These are phyloP conservation scores for Lichina pygmaea DNA, from an alignment of 495 filamentous ascomycete species.

Conservation along the genomic window DNA sequence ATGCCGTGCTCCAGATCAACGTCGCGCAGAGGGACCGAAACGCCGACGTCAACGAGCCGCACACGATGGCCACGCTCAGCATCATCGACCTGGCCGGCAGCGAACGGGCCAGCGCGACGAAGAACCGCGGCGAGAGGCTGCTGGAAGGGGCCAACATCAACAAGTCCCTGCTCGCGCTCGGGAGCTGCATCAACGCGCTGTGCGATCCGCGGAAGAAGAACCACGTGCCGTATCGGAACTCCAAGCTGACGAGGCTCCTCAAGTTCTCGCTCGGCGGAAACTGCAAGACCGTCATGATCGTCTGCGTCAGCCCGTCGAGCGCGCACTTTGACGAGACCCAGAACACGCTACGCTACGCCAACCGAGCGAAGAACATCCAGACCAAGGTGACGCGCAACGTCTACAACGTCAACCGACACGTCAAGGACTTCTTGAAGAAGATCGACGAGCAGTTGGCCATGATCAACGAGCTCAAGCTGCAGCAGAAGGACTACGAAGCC, in stretches of 20 bases:
- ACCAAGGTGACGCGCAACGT: slow-evolving; percentile 97
- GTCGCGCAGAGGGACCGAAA: slow-evolving; percentile 83
- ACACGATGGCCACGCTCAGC: slow-evolving; percentile 91
- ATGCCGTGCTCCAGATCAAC: slow-evolving; percentile 97
- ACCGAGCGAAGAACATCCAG: slow-evolving; percentile 97
- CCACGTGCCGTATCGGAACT: slow-evolving; percentile 93
- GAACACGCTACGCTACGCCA: slow-evolving; percentile 92
- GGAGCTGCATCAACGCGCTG: slow-evolving; percentile 95
- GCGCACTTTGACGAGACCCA: slow-evolving; percentile 97
- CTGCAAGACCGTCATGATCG: slow-evolving; percentile 99
- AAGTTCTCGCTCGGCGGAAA: slow-evolving; percentile 97
- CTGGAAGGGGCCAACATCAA: slow-evolving; percentile 98
- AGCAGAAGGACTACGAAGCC: slow-evolving; percentile 75
- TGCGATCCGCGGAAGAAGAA: slow-evolving; percentile 83
- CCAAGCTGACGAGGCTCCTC: slow-evolving; percentile 80
- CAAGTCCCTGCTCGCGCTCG: slow-evolving; percentile 81
- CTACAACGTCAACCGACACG: slow-evolving; percentile 96
- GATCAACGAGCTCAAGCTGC: slow-evolving; percentile 79
- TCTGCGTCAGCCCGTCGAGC: slow-evolving; percentile 91
- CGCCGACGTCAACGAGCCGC: slow-evolving; percentile 75
- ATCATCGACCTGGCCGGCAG: slow-evolving; percentile 96
- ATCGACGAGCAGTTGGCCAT: slow-evolving; percentile 85
- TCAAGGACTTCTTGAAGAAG: slow-evolving; percentile 94
- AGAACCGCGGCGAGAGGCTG: slow-evolving; percentile 79
- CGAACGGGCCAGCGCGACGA: slow-evolving; percentile 86